Base-by-base conservation (phyloP, 768 basidiomycete species). In the Tulasnella sp. region DNA sequence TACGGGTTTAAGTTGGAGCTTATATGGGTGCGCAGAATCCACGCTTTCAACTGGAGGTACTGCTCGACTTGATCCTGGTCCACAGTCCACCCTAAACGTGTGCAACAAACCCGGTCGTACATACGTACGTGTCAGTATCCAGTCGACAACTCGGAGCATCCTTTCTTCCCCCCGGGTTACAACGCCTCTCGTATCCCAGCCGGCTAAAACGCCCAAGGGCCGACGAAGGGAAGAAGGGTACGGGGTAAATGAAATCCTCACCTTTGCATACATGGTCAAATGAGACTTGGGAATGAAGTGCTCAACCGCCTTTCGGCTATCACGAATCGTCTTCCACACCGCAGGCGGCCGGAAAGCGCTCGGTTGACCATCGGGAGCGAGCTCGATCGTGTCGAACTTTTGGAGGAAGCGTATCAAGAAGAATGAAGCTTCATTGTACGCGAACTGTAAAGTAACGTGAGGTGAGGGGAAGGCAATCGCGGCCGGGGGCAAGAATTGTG, bases 341-440 rank as follows among this genome's bases (percentile, higher is more conserved):
- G 84, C 77, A 34, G 91, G 92, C 3, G 92, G 92, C 71, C 89
- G 83, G 21, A 12, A 36, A 42, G 44, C 75, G 24, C 91, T 92
- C 0, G 92, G 92, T 80, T 92, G 92, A 18, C 87, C 87, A 79
- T 94, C 91, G 40, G 88, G 83, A 0, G 90, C 89, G 42, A 93
- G 85, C 18, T 88, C 87, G 81, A 93, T 89, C 4, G 87, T 85
- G 81, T 90, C 89, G 81, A 90, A 93, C 38, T 87, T 88, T 82
- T 94, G 93, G 76, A 94, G 85, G 44, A 94, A 85, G 48, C 91
- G 87, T 12, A 91, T 89, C 58, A 93, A 88, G 85, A 93, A 90
- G 83, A 89, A 93, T 21, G 91, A 89, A 74, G 90, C 90, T 85
- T 93, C 91, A 83, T 93, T 93, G 83, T 91, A 92, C 12, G 92